These are phyloP conservation scores for Eucalyptus cloeziana DNA, from an alignment of 345 rosid genomes.

Conservation along the genomic window DNA sequence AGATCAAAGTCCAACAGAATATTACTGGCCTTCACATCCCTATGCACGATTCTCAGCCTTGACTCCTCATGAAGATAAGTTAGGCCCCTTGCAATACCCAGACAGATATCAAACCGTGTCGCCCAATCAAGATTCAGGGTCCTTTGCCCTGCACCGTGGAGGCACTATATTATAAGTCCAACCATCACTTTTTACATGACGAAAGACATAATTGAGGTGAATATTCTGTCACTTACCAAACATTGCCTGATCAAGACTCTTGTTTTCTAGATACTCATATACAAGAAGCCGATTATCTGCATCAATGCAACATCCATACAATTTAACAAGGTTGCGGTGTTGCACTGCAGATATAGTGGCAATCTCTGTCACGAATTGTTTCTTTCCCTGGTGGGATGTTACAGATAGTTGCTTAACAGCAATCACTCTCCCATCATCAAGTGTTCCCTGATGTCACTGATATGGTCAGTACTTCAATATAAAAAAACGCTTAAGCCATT, in stretches of 20 bases:
- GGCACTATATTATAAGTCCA: background rate
- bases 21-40: slow-evolving; percentile 33
- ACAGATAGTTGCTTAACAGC: slow-evolving; percentile 65
- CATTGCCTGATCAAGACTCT: slow-evolving; percentile 63
- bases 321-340: slow-evolving; percentile 61
- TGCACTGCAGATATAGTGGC: slow-evolving; percentile 52
- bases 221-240: slow-evolving; percentile 11
- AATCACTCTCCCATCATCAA: slow-evolving; percentile 43
- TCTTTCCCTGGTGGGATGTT: slow-evolving; percentile 58
- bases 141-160: slow-evolving; percentile 11
- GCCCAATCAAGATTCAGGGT: slow-evolving; percentile 27
- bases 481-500: background rate
- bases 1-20: background rate
- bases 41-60: slow-evolving; percentile 37
- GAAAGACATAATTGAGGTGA: fast-evolving
- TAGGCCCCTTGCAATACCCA: slow-evolving; percentile 49
- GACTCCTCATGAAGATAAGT: slow-evolving; percentile 56
- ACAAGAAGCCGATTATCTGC: slow-evolving; percentile 47
- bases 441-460: background rate
- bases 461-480: background rate
- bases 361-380: slow-evolving; percentile 61
- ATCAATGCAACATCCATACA: slow-evolving; percentile 57
- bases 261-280: slow-evolving; percentile 57
- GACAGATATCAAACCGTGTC: slow-evolving; percentile 21
- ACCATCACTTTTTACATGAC: background rate